Evolutionary conservation across 2,329 filamentous ascomycete species (phyloP).

Genomic region (Colletotrichum siamense): DNA sequence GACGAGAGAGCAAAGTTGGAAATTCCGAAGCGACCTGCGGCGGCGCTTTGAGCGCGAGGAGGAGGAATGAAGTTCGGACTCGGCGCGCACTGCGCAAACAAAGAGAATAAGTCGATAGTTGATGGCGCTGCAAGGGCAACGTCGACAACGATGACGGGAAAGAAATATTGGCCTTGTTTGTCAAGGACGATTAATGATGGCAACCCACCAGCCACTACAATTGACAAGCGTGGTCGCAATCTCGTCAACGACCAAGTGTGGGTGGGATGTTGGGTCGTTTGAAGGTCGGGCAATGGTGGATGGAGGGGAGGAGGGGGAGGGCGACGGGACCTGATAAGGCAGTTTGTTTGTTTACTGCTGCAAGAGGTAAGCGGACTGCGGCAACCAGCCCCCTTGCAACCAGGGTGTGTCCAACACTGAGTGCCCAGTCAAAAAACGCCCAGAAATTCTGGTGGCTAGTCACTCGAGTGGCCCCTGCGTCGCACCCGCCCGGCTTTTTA

Average conservation of each 20-base stretch:
- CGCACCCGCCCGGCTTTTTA: constrained; percentile 8
- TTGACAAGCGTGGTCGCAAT: constrained; percentile 16
- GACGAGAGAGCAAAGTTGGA: neutral
- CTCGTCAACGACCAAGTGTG: constrained; percentile 23
- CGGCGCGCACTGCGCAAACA: constrained; percentile 20
- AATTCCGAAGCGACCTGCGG: constrained; percentile 4
- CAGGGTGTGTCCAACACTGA: neutral
- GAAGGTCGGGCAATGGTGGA: constrained; percentile 20
- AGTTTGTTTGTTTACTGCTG: constrained; percentile 42
- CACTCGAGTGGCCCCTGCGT: constrained; percentile 18
- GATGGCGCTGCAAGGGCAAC: neutral
- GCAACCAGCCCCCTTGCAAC: constrained; percentile 22
- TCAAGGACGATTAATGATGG: neutral
- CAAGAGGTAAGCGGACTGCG: constrained; percentile 15
- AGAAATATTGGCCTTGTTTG: neutral
- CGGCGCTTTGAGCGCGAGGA: neutral
- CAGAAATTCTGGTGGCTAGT: constrained; percentile 14
- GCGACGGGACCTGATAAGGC: constrained; percentile 31
- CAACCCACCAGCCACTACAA: constrained; percentile 12
- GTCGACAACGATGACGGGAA: neutral
- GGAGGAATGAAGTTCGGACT: neutral
- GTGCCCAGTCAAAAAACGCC: neutral
- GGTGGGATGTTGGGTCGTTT: constrained; percentile 26
- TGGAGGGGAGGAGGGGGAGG: constrained; percentile 17
- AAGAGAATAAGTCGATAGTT: neutral